A percentile compares a stretch with the other conserved stretches of the same genome.
Conservation (phyloP, 192 early-diverging fungal genomes). For the Coemansia sp. region DNA sequence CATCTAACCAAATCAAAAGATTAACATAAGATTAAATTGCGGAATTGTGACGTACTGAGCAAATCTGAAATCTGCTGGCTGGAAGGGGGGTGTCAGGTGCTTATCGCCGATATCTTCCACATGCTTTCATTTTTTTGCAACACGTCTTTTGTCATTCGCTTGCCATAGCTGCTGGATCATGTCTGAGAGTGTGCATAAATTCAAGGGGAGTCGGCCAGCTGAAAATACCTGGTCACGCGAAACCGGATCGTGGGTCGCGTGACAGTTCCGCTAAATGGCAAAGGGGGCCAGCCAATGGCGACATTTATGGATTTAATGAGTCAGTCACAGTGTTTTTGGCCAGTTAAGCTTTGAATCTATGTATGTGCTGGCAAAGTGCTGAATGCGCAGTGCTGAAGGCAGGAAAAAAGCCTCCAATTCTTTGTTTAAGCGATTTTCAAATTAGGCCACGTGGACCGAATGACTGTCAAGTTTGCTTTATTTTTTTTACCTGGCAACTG, state of each 20-base stretch:
- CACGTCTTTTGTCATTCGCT: too few relatives aligned
- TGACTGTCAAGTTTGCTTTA: not conserved
- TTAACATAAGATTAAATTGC: too few relatives aligned
- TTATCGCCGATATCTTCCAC: too few relatives aligned
- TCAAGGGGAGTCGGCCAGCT: too few relatives aligned
- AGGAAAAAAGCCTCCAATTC: not conserved
- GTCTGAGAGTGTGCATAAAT: not conserved
- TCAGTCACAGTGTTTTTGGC: not conserved
- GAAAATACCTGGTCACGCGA: slow-evolving; percentile 6
- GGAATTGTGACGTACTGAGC: too few relatives aligned
- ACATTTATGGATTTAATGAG: slow-evolving; percentile 5
- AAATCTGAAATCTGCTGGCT: too few relatives aligned
- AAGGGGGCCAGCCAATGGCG: slow-evolving; percentile 1
- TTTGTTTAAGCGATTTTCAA: not conserved
- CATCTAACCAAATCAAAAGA: too few relatives aligned
- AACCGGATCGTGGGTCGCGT: slow-evolving; percentile 3
- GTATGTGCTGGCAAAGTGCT: not conserved
- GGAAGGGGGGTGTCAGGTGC: too few relatives aligned
- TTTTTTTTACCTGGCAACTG: not conserved
- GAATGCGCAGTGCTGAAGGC: not conserved
- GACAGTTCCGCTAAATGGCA: slow-evolving; percentile 12
- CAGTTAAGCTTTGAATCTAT: not conserved
- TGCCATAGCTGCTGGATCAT: too few relatives aligned
- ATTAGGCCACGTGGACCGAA: slow-evolving; percentile 1
- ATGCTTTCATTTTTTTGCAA: too few relatives aligned